Percentiles rank a stretch among this genome's conserved stretches.
These are phyloP conservation scores for Betula pendula DNA, from an alignment of 306 rosid genomes.

Conservation along the genomic window DNA sequence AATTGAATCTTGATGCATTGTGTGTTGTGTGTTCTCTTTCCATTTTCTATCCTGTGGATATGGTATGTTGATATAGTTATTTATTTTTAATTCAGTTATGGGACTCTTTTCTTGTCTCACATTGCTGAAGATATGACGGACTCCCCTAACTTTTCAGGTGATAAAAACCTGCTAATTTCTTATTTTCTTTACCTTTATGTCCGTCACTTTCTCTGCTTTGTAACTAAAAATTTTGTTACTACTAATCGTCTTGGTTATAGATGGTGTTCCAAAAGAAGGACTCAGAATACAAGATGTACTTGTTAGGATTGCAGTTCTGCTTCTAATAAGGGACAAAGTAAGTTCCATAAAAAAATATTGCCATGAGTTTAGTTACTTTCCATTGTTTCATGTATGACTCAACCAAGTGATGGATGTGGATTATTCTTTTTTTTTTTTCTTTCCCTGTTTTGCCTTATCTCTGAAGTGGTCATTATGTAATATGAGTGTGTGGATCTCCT, in stretches of 20 bases:
- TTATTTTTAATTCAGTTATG: constrained; percentile 57
- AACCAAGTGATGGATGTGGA: not conserved
- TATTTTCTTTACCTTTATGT: constrained; percentile 5
- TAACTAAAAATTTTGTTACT: constrained; percentile 21
- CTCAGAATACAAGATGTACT: constrained; percentile 89
- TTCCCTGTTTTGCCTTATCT: not conserved
- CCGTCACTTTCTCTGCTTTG: constrained; percentile 3
- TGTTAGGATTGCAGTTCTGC: constrained; percentile 79
- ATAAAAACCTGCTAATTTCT: constrained; percentile 30
- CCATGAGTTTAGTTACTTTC: not conserved
- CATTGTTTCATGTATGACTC: not conserved
- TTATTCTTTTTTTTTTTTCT: not conserved
- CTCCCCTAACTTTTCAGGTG: constrained; percentile 82
- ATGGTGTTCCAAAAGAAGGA: constrained; percentile 99
- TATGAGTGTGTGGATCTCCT: not conserved
- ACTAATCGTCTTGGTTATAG: constrained; percentile 46
- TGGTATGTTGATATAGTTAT: constrained; percentile 26
- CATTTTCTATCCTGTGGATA: not conserved
- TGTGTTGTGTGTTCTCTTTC: no score
- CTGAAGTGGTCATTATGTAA: not conserved
- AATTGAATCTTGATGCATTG: not conserved
- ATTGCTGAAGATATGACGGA: constrained; percentile 79
- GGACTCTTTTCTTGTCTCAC: constrained; percentile 82
- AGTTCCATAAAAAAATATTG: constrained; percentile 31
- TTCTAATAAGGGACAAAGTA: constrained; percentile 78